Percentiles rank a stretch among this genome's conserved stretches.
phyloP scores from a whole-genome alignment of 2,329 filamentous ascomycete species.

The Clonostachys rosea region DNA sequence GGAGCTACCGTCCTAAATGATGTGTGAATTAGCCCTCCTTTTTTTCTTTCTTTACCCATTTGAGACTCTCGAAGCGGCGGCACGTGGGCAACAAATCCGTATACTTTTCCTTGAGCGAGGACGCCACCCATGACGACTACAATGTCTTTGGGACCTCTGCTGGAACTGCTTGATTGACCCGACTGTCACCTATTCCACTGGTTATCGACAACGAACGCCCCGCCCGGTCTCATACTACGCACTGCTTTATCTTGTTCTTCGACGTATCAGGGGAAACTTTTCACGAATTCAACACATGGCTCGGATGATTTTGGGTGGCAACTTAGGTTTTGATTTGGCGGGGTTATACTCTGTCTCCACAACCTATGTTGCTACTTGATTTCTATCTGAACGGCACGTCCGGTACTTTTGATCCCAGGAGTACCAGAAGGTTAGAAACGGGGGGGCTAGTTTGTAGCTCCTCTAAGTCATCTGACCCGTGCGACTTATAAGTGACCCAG shows the following conservation, averaged over 20 bases:
- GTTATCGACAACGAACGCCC: background rate
- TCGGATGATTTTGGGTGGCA: constrained; percentile 23
- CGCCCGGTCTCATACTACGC: constrained; percentile 17
- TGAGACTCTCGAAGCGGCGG: constrained; percentile 3
- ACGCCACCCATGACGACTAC: background rate
- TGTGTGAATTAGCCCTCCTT: constrained; percentile 14
- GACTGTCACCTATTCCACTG: background rate
- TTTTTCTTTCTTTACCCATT: constrained; percentile 3
- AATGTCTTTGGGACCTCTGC: constrained; percentile 1
- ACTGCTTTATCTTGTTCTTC: constrained; percentile 37
- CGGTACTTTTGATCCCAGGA: constrained; percentile 18
- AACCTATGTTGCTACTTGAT: constrained; percentile 8
- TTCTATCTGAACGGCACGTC: constrained; percentile 31
- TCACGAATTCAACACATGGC: constrained; percentile 29
- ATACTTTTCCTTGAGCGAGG: too few relatives aligned
- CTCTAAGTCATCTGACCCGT: background rate
- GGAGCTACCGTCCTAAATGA: constrained; percentile 28
- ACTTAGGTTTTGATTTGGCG: background rate
- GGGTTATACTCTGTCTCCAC: background rate
- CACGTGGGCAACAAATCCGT: too few relatives aligned
- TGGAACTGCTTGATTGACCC: background rate
- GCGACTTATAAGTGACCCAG: too few relatives aligned
- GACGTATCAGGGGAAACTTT: constrained; percentile 22
- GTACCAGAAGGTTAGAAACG: too few relatives aligned
- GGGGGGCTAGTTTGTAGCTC: too few relatives aligned